phyloP scores from a whole-genome alignment of 768 basidiomycete genomes.

The Auriscalpium orientale region DNA sequence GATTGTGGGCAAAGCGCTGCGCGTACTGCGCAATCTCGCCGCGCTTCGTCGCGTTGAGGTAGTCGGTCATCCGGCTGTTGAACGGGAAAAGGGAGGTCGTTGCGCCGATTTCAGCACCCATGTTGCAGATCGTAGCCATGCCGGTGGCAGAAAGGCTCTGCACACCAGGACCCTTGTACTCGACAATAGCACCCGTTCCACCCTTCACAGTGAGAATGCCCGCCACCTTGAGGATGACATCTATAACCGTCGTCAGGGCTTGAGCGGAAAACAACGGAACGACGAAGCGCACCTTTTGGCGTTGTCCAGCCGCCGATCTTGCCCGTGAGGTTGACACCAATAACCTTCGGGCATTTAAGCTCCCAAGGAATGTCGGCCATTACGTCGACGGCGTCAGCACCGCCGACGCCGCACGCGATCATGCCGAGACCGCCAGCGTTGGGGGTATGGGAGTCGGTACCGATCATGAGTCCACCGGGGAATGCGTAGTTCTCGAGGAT shows the following conservation, averaged over 20 bases:
- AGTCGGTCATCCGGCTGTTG: constrained; percentile 90
- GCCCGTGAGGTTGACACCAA: constrained; percentile 94
- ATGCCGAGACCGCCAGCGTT: constrained; percentile 99
- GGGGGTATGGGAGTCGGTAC: constrained; percentile 98
- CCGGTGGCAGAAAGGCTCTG: constrained; percentile 96
- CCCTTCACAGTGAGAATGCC: constrained; percentile 99
- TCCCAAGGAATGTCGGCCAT: constrained; percentile 99
- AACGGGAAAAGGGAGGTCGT: constrained; percentile 99
- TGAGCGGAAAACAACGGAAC: background rate
- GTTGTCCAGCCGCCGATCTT: constrained; percentile 96
- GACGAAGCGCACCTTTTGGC: constrained; percentile 66
- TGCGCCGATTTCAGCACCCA: constrained; percentile 99
- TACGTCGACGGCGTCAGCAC: constrained; percentile 98
- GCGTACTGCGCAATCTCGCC: constrained; percentile 84
- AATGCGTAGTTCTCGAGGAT: constrained; percentile 99
- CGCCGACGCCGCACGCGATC: constrained; percentile 99
- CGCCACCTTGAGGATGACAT: constrained; percentile 98
- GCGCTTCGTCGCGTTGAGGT: constrained; percentile 94
- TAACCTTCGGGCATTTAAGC: constrained; percentile 98
- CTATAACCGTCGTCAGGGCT: constrained; percentile 30
- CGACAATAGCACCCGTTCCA: constrained; percentile 97
- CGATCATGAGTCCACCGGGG: constrained; percentile 99
- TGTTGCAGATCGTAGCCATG: constrained; percentile 99
- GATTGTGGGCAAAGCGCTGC: constrained; percentile 81
- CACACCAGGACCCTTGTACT: constrained; percentile 93